phyloP scores from a whole-genome alignment of 2,329 filamentous ascomycete species.

The Colletotrichum sp. region DNA sequence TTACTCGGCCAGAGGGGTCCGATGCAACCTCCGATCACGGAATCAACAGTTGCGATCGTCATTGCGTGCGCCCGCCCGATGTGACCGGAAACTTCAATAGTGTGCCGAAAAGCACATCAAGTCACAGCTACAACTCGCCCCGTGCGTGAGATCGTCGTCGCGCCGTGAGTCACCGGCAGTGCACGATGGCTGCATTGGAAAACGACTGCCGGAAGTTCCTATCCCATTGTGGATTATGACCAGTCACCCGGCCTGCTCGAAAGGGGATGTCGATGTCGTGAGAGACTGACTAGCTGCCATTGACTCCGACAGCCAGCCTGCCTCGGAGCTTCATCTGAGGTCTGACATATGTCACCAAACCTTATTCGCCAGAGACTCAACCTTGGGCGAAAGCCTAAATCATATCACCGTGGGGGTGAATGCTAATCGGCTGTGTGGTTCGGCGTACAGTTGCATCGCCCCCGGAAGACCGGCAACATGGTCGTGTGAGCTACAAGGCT shows the following conservation, averaged over 20 bases:
- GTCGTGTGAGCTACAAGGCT: background rate
- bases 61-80: background rate
- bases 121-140: background rate
- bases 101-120: background rate
- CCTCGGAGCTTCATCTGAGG: background rate
- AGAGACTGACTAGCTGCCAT: background rate
- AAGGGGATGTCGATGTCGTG: background rate
- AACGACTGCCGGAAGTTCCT: background rate
- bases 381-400: background rate
- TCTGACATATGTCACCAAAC: background rate
- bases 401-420: background rate
- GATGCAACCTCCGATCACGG: background rate
- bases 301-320: background rate
- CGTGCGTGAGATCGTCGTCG: background rate
- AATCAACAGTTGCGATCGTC: background rate
- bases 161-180: background rate
- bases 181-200: background rate
- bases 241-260: background rate
- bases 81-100: background rate
- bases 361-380: background rate
- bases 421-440: background rate
- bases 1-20: background rate
- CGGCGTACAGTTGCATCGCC: background rate
- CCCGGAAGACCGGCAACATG: background rate
- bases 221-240: background rate